Conservation (phyloP, 495 filamentous ascomycete species). For the Penicillium verhagenii region DNA sequence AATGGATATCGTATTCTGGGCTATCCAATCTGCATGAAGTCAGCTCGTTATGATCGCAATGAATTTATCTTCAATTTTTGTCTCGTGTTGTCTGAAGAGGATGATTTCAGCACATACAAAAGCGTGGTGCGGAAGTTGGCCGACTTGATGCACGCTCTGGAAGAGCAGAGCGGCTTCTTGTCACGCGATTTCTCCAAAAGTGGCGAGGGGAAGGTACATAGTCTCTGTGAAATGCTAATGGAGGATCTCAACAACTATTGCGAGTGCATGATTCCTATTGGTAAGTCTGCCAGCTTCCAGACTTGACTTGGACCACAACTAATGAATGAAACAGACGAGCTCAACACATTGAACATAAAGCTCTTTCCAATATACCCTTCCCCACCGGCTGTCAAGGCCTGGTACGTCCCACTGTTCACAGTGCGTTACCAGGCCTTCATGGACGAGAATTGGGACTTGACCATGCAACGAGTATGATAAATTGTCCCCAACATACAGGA, state of each 20-base stretch:
- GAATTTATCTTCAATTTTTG: constrained; percentile 99
- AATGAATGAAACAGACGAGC: constrained; percentile 60
- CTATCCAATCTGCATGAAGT: constrained; percentile 82
- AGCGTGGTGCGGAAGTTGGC: constrained; percentile 84
- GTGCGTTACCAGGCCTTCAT: constrained; percentile 72
- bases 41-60: constrained; percentile 77
- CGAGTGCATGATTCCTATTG: constrained; percentile 96
- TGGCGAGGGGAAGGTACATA: constrained; percentile 66
- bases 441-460: constrained; percentile 89
- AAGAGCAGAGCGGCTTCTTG: constrained; percentile 81
- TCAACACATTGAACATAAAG: constrained; percentile 95
- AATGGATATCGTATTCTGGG: constrained; percentile 79
- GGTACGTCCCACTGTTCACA: constrained; percentile 89
- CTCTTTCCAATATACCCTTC: constrained; percentile 80
- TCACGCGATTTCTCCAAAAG: constrained; percentile 43
- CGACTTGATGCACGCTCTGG: constrained; percentile 78
- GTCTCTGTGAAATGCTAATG: constrained; percentile 84
- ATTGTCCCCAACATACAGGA: neutral
- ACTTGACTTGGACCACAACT: constrained; percentile 12
- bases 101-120: constrained; percentile 67
- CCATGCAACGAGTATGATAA: constrained; percentile 64
- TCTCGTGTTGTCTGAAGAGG: constrained; percentile 73
- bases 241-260: constrained; percentile 96
- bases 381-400: constrained; percentile 74
- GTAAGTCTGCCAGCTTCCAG: constrained; percentile 41